Conservation (phyloP, 768 basidiomycete genomes). For the Russula virescens region DNA sequence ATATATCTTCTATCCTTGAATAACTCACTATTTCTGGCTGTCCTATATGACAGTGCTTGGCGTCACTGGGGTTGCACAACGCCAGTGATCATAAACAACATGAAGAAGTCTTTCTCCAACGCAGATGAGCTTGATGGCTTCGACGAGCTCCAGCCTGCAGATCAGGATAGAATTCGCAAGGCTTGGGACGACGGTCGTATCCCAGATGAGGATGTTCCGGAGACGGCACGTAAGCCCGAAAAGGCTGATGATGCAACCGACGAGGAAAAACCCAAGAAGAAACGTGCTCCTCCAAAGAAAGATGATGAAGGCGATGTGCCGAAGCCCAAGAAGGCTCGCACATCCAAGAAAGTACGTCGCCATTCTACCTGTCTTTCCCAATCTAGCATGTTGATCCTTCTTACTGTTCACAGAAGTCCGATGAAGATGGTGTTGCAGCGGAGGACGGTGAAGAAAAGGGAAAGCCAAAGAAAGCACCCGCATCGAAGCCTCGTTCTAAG, state of each 20-base stretch:
- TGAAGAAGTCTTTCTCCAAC: slow-evolving; percentile 54
- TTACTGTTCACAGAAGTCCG: slow-evolving; percentile 24
- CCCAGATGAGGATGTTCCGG: slow-evolving; percentile 79
- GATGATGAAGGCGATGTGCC: slow-evolving; percentile 34
- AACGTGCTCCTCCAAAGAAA: slow-evolving; percentile 26
- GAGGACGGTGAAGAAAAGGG: slow-evolving; percentile 43
- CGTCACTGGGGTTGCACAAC: slow-evolving; percentile 91
- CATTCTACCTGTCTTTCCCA: not conserved
- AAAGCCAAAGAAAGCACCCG: slow-evolving; percentile 51
- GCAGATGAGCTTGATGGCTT: slow-evolving; percentile 79
- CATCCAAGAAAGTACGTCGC: slow-evolving; percentile 23
- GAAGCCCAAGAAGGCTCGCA: slow-evolving; percentile 32
- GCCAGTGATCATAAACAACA: slow-evolving; percentile 57
- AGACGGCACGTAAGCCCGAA: slow-evolving; percentile 55
- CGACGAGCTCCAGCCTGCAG: slow-evolving; percentile 62
- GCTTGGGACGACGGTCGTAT: slow-evolving; percentile 78
- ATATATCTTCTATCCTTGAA: not conserved
- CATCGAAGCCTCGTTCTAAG: slow-evolving; percentile 27
- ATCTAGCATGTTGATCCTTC: not conserved
- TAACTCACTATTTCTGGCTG: not conserved
- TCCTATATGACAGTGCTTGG: slow-evolving; percentile 51
- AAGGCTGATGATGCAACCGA: slow-evolving; percentile 39
- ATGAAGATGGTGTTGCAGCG: slow-evolving; percentile 38
- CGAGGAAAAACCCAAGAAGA: slow-evolving; percentile 30
- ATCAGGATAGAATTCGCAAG: slow-evolving; percentile 61